phyloP scores from a whole-genome alignment of 2,329 filamentous ascomycete genomes.

The Neurospora sp. region DNA sequence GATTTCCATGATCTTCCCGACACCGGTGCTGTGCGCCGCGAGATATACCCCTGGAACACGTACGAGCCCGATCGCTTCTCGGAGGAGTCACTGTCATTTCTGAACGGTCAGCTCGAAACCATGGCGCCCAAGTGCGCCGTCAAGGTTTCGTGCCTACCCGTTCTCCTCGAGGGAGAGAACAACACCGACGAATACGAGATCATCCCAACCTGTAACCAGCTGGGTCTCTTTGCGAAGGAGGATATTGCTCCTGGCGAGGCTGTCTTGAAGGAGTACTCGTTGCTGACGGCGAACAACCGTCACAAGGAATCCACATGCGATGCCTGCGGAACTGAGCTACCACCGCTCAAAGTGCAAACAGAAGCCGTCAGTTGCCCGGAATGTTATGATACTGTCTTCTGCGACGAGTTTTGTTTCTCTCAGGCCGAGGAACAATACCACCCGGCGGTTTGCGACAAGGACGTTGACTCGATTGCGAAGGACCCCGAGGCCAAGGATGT shows the following conservation, averaged over 20 bases:
- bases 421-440: slow-evolving; percentile 52
- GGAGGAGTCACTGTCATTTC: slow-evolving; percentile 54
- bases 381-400: slow-evolving; percentile 59
- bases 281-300: slow-evolving; percentile 82
- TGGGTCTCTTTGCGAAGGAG: slow-evolving; percentile 82
- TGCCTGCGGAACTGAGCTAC: slow-evolving; percentile 70
- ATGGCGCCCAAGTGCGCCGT: slow-evolving; percentile 79
- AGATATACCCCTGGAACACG: slow-evolving; percentile 61
- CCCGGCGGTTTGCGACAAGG: slow-evolving; percentile 55
- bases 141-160: slow-evolving; percentile 63
- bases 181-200: slow-evolving; percentile 38
- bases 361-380: slow-evolving; percentile 46
- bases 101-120: slow-evolving; percentile 60
- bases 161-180: slow-evolving; percentile 51
- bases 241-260: slow-evolving; percentile 68
- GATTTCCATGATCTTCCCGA: slow-evolving; percentile 54
- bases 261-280: slow-evolving; percentile 72
- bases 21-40: slow-evolving; percentile 57
- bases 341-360: slow-evolving; percentile 41
- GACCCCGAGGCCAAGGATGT: slow-evolving; percentile 51
- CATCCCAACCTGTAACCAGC: slow-evolving; percentile 57
- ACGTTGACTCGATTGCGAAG: slow-evolving; percentile 55
- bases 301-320: slow-evolving; percentile 83
- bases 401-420: slow-evolving; percentile 48
- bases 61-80: slow-evolving; percentile 63